Evolutionary conservation across 148 eudicot species (phyloP).

Genomic region (Amaranthus hypochondriacus): DNA sequence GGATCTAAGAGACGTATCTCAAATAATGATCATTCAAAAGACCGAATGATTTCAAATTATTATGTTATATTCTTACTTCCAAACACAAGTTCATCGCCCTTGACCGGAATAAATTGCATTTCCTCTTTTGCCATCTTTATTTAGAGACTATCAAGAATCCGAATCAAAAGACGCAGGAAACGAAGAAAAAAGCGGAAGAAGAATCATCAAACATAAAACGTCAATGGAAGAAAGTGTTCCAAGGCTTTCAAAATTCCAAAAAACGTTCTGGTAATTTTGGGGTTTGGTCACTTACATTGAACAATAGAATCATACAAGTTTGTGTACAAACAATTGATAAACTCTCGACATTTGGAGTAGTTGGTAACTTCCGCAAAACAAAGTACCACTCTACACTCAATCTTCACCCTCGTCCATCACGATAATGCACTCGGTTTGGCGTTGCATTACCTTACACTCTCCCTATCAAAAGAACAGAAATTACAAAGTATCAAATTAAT

Average conservation of each 20-base stretch:
- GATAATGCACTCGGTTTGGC: not conserved
- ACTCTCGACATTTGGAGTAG: not conserved
- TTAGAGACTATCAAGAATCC: too few species aligned
- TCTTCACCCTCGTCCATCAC: not conserved
- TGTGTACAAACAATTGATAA: conserved; percentile 1
- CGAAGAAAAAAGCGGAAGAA: not conserved
- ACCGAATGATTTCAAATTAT: too few species aligned
- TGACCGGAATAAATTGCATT: too few species aligned
- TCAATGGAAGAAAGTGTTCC: not conserved
- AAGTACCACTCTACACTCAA: not conserved
- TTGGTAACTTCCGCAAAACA: conserved; percentile 4
- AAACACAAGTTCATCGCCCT: too few species aligned
- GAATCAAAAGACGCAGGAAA: not conserved
- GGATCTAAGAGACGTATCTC: too few species aligned
- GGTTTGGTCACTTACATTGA: not conserved
- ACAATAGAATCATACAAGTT: not conserved
- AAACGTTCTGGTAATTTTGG: too few species aligned
- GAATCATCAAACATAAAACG: not conserved
- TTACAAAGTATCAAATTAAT: not conserved
- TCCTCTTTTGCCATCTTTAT: too few species aligned
- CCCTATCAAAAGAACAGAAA: not conserved
- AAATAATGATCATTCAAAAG: too few species aligned
- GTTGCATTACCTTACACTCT: not conserved
- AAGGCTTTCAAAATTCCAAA: too few species aligned
- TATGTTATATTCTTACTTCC: too few species aligned